phyloP scores from a whole-genome alignment of 164 flowering plant species.

The Protea cynaroides region DNA sequence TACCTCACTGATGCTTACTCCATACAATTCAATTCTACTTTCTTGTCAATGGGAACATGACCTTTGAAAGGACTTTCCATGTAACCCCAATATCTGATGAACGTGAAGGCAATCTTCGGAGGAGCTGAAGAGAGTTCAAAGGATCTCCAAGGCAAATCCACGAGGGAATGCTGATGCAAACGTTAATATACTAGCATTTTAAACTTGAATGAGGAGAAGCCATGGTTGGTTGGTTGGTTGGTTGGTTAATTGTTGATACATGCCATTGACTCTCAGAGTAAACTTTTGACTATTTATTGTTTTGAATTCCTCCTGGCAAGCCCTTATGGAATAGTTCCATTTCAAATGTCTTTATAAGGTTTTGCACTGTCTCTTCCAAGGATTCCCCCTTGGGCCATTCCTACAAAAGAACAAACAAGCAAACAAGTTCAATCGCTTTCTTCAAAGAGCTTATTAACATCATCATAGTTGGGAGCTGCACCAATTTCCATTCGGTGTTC shows the following conservation, averaged over 20 bases:
- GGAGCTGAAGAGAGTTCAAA: constrained; percentile 61
- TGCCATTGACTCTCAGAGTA: constrained; percentile 51
- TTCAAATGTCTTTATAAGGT: constrained; percentile 68
- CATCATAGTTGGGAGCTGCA: constrained; percentile 58
- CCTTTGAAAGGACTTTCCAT: constrained; percentile 84
- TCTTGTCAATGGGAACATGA: constrained; percentile 60
- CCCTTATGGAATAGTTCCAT: constrained; percentile 69
- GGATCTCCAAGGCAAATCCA: constrained; percentile 62
- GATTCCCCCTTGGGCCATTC: constrained; percentile 75
- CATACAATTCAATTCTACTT: constrained; percentile 48
- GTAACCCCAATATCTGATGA: constrained; percentile 80
- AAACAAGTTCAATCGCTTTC: constrained; percentile 15
- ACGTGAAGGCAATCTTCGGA: constrained; percentile 57
- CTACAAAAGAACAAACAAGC: constrained; percentile 26
- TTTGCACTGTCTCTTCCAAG: constrained; percentile 59
- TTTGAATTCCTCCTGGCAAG: constrained; percentile 33
- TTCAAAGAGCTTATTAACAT: constrained; percentile 65
- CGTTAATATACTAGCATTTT: not conserved
- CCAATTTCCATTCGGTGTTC: constrained; percentile 64
- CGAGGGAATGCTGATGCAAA: constrained; percentile 48
- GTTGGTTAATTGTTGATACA: no score
- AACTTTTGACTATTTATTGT: constrained; percentile 34
- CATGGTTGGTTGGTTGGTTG: no score
- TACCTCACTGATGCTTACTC: constrained; percentile 46
- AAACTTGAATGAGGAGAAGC: no score